Base-by-base conservation (phyloP, 148 eudicot species). In the Diospyros kaki region DNA sequence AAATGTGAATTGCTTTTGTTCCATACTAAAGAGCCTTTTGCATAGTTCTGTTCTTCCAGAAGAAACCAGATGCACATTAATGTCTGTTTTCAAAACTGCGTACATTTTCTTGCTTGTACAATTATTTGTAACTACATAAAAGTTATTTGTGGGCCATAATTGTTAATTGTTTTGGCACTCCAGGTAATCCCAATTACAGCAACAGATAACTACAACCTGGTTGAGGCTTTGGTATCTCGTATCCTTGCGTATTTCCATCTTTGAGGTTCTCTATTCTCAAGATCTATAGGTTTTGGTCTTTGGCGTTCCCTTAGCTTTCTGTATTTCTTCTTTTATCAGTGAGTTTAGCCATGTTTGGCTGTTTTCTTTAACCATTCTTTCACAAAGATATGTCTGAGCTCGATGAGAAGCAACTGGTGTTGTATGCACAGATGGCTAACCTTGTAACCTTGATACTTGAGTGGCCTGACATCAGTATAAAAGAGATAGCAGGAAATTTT, bases 351-450 rank as follows among this genome's bases (percentile, higher is more conserved):
- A 53, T 14, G n/a, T 50, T 53, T 59, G 58, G 52, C 43, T 59
- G 70, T 77, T 83, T 28, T 66, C 75, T 38, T 86, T 88, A 84
- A 83, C 83, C 58, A 53, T 9, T 50, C 77, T 75, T 78, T 71
- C 61, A 67, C 78, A 7, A 77, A 94, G 98, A 95, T 76, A 89
- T 95, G 86, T 77, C 97, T 58, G 87, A 90, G 43, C 74, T 95
- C 51, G 82, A 84, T 40, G 96, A 92, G 83, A 84, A 92, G 79
- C 96, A 92, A 73, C 71, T 92, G 80, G 72, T 95, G 61, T 76
- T 95, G 81, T 95, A 90, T 67, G 98, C 98, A 28, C 98, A 95
- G 85, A 92, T 95, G 98, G 98, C 97, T 75, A 92, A 88, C 77
- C 97, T 92, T 79, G 91, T 95, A 44, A 83, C 69, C 58, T 78